Evolutionary conservation across 441 rosid genomes (phyloP), one percentile per base, ranked within the genome.

Genomic region (Erysimum cheiri): DNA sequence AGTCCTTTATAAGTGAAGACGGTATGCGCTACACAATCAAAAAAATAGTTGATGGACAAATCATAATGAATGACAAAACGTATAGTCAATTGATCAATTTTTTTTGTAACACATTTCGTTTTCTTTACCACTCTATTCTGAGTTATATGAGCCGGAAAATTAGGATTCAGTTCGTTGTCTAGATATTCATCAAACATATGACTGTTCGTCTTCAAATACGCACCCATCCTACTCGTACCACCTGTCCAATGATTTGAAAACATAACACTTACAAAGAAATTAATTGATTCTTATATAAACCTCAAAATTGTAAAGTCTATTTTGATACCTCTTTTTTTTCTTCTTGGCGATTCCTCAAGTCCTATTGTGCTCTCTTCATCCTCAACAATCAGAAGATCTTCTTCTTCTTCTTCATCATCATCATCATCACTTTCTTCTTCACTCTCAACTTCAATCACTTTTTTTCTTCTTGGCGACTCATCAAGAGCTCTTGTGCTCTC

Each of bases 1-100:
- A 56, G 22, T 56, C 61, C 29, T 35, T 56, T 35, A 33, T 17
- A 56, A 35, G 43, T 33, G 0, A 2, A 4, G 61, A 41, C 0
- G 61, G 61, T 35, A 56, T 56, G 8, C 61, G 26, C 61, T 56
- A 2, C 28, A n/a, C 5, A 41, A 41, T 41, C 15, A 41, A n/a
- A 41, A 26, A 26, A 26, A 26, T 26, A 26, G 28, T 26, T 0
- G 28, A 26, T 26, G 28, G 28, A 41, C 17, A 7, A 32, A 41
- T 40, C 46, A 12, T 12, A 40, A 40, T 12, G 10, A 53, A 53
- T 13, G 3, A 7, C 11, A 53, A 29, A 52, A 14, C 37, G 31
- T 53, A 26, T 26, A 26, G 28, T 26, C 24, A 22, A 8, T 36
- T 36, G 11, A n/a, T n/a, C n/a, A 31, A 31, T 0, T 31, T 32